Percentiles rank a stretch among this genome's conserved stretches.
Conservation (phyloP, 495 filamentous ascomycete species). For the Aspergillus sclerotiicarbonarius region DNA sequence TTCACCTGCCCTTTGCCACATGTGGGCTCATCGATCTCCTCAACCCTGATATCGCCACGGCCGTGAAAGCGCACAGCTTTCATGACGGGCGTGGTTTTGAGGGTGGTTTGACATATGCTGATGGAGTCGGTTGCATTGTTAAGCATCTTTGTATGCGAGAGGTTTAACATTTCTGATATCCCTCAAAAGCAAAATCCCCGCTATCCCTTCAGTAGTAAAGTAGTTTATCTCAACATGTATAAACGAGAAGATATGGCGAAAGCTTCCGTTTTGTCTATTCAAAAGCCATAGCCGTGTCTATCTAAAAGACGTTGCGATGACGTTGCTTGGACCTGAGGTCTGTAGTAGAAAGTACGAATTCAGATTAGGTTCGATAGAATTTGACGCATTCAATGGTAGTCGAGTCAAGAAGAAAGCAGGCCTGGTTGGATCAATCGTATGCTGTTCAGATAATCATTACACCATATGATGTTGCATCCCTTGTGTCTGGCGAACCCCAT, state of each 20-base stretch:
- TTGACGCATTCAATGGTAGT: too few relatives aligned
- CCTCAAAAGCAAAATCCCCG: too few relatives aligned
- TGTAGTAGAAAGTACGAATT: background rate
- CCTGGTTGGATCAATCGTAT: background rate
- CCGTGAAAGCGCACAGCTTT: constrained; percentile 40
- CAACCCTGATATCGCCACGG: constrained; percentile 36
- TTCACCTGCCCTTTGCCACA: constrained; percentile 43
- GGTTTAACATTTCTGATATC: too few relatives aligned
- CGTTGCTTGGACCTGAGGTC: background rate
- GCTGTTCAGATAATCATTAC: background rate
- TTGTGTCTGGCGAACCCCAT: background rate
- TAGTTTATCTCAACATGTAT: too few relatives aligned
- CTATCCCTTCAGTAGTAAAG: too few relatives aligned
- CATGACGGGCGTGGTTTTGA: constrained; percentile 23
- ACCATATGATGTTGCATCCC: background rate
- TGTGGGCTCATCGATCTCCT: constrained; percentile 34
- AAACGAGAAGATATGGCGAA: too few relatives aligned
- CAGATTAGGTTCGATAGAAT: background rate
- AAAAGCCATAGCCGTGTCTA: background rate
- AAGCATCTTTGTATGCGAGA: background rate
- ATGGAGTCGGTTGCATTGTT: constrained; percentile 8
- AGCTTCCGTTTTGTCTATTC: background rate
- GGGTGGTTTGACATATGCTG: constrained; percentile 10
- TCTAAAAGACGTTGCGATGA: constrained; percentile 8
- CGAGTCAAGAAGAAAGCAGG: too few relatives aligned